A percentile compares a stretch with the other conserved stretches of the same genome.
Conservation (phyloP, 331 rosid genomes). For the Malus hybrid region DNA sequence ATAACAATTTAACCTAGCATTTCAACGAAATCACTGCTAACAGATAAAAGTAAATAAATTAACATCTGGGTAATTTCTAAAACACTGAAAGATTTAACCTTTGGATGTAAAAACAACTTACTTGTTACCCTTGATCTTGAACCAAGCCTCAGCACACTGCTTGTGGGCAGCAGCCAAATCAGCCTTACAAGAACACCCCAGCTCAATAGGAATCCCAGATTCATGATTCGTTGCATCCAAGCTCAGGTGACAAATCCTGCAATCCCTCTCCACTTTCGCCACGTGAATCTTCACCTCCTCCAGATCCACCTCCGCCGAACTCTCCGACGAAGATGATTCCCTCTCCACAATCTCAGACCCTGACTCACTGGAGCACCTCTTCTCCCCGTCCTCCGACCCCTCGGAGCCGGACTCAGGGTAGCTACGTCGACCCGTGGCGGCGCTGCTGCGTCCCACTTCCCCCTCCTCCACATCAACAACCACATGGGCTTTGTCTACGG, state of each 20-base stretch:
- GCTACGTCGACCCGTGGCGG: slow-evolving; percentile 7
- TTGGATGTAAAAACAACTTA: slow-evolving; percentile 1
- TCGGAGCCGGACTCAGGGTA: slow-evolving; percentile 14
- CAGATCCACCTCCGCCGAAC: slow-evolving; percentile 36
- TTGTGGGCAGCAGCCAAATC: slow-evolving; percentile 56
- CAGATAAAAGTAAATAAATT: too few relatives aligned
- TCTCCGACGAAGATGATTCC: slow-evolving; percentile 23
- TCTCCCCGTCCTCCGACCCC: slow-evolving; percentile 9
- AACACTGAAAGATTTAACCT: not conserved
- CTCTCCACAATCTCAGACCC: slow-evolving; percentile 34
- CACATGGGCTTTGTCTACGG: slow-evolving; percentile 37
- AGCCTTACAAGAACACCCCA: slow-evolving; percentile 46
- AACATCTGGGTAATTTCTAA: not conserved
- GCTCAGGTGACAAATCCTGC: slow-evolving; percentile 48
- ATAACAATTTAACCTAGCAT: not conserved
- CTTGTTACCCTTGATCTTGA: slow-evolving; percentile 50
- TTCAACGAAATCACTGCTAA: not conserved
- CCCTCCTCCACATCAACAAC: slow-evolving; percentile 30
- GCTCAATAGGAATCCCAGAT: slow-evolving; percentile 42
- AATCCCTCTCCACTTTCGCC: slow-evolving; percentile 38
- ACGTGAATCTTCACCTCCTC: slow-evolving; percentile 34
- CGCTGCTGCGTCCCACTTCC: slow-evolving; percentile 31
- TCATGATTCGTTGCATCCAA: slow-evolving; percentile 36
- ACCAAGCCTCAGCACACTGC: slow-evolving; percentile 53
- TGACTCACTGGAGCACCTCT: slow-evolving; percentile 12